A percentile compares a stretch with the other conserved stretches of the same genome.
These are phyloP conservation scores for Aphanocladium album DNA, from an alignment of 2,329 filamentous ascomycete species.

Conservation along the genomic window DNA sequence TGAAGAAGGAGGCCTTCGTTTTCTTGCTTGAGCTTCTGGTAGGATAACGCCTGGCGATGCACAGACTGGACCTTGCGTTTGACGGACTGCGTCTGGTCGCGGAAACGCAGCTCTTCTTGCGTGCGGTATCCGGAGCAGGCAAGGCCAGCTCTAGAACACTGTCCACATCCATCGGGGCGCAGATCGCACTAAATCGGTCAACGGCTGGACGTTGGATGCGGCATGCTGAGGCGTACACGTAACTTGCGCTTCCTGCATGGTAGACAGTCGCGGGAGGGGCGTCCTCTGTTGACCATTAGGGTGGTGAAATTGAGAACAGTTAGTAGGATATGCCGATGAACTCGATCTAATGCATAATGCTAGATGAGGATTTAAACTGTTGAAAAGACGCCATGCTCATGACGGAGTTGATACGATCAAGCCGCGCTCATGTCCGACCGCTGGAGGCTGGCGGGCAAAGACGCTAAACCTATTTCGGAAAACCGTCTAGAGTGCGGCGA, in stretches of 20 bases:
- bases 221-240: constrained; percentile 12
- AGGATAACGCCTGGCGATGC: background rate
- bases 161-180: constrained; percentile 18
- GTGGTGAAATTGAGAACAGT: background rate
- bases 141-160: constrained; percentile 21
- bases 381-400: too few species aligned
- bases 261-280: constrained; percentile 20
- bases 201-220: background rate
- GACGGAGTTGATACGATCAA: too few species aligned
- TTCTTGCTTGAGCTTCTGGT: background rate
- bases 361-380: too few species aligned
- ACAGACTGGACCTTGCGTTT: constrained; percentile 14
- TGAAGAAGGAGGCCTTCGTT: background rate
- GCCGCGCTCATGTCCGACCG: too few species aligned
- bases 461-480: too few species aligned
- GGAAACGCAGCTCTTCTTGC: constrained; percentile 20
- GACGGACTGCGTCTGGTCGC: constrained; percentile 19
- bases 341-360: background rate
- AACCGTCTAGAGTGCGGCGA: too few species aligned
- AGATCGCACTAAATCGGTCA: constrained; percentile 20
- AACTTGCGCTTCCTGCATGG: constrained; percentile 22
- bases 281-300: constrained; percentile 21
- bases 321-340: too few species aligned
- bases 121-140: constrained; percentile 23
- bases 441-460: too few species aligned